Conservation (phyloP, 2,329 filamentous ascomycete genomes). For the Colletotrichum sidae region DNA sequence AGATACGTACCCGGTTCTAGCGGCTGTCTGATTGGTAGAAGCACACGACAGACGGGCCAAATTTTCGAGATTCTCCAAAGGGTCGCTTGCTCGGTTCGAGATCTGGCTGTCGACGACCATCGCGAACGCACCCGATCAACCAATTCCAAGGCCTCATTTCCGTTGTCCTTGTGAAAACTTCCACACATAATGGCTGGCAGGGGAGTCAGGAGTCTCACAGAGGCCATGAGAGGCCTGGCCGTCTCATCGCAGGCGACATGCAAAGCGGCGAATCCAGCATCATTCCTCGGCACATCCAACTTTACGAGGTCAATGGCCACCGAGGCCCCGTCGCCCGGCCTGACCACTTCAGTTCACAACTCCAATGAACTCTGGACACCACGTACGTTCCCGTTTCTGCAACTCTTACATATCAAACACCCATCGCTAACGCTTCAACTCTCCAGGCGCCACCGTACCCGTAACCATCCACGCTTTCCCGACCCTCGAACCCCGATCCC, state of each 20-base stretch:
- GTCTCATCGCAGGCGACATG: conserved; percentile 53
- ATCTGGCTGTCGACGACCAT: conserved; percentile 9
- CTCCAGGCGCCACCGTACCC: conserved; percentile 72
- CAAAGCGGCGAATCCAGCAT: conserved; percentile 49
- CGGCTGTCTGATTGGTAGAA: conserved; percentile 31
- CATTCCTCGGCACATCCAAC: conserved; percentile 46
- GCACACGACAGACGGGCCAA: conserved; percentile 31
- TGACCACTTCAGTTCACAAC: conserved; percentile 51
- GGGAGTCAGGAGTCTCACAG: conserved; percentile 61
- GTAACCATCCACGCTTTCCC: conserved; percentile 93
- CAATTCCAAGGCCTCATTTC: background rate
- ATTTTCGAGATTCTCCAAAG: conserved; percentile 36
- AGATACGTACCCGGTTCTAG: conserved; percentile 21
- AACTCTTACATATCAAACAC: background rate
- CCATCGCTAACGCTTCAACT: conserved; percentile 27
- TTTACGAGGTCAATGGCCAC: conserved; percentile 69
- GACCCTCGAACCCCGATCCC: conserved; percentile 82
- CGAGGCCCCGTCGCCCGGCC: conserved; percentile 54
- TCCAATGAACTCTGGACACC: conserved; percentile 58
- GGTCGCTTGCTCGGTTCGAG: conserved; percentile 8
- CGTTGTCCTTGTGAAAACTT: conserved; percentile 13
- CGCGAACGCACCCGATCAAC: conserved; percentile 4
- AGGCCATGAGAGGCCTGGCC: conserved; percentile 64
- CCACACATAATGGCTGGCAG: conserved; percentile 56
- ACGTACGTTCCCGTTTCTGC: conserved; percentile 47